Evolutionary conservation across 129 eudicot species (phyloP), one percentile per base, ranked within the genome.

Genomic region (Escallonia rubra): DNA sequence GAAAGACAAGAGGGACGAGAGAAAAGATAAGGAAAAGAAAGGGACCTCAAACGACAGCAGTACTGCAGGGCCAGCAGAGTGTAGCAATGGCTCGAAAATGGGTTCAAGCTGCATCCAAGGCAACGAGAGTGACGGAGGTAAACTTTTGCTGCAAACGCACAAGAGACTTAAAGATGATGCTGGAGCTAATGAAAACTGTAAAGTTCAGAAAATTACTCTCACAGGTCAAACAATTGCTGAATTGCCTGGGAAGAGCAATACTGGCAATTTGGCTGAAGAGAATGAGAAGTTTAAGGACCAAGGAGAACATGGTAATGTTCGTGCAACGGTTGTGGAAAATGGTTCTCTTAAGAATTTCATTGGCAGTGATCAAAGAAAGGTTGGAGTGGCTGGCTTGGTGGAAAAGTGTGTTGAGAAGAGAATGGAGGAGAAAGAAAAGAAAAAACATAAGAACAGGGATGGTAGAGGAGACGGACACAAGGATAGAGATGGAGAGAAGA

Each of bases 1-100:
- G 70, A 68, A 76, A 68, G 69, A 72, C 61, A 76, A 80, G 14
- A 74, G 54, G 51, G 63, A 74, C 38, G 72, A 60, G 72, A n/a
- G 23, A 41, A 54, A 14, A 65, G 68, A 70, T 14, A 65, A 59
- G 52, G 85, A 68, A 43, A 69, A 11, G 15, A 34, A 41, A 9
- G 59, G 16, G 23, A 59, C 53, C 34, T 67, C 63, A 23, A 58
- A 14, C 39, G 79, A 67, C 64, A 71, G 61, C 10, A 51, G 65
- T 47, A 66, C 11, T 11, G 67, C 6, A 43, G 67, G 41, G 48
- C 63, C 71, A 61, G 43, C 38, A 49, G 70, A 67, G 59, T 42
- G 61, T 68, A 71, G 34, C 44, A 76, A 59, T 57, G 59, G 68
- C 42, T 59, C 66, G 64, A 71, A 71, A 54, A 64, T 43, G 56